phyloP scores from a whole-genome alignment of 2,329 filamentous ascomycete species.

The Proliferodiscus dingleyae region DNA sequence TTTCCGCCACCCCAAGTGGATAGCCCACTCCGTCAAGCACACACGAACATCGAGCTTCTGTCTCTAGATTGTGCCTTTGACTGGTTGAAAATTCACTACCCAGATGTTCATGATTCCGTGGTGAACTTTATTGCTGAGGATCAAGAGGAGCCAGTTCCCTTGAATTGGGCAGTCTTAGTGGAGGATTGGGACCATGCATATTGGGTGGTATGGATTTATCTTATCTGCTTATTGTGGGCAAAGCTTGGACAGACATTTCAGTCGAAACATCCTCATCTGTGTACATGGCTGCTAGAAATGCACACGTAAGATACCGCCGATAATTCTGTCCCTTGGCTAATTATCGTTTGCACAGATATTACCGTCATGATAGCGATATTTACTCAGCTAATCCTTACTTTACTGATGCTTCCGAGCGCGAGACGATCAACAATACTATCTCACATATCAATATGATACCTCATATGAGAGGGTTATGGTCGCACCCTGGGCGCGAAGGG shows the following conservation, averaged over 20 bases:
- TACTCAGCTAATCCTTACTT: no score
- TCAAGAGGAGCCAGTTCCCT: constrained; percentile 24
- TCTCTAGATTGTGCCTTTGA: constrained; percentile 22
- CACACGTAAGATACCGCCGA: constrained; percentile 6
- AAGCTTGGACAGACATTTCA: constrained; percentile 10
- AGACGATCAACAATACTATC: constrained; percentile 17
- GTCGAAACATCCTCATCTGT: constrained; percentile 3
- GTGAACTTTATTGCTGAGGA: constrained; percentile 19
- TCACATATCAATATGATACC: constrained; percentile 6
- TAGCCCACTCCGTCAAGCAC: neutral
- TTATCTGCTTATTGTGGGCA: constrained; percentile 13
- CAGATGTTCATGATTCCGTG: constrained; percentile 8
- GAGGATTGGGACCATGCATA: constrained; percentile 27
- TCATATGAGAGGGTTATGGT: neutral
- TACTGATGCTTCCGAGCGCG: constrained; percentile 11
- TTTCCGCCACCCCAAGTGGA: neutral
- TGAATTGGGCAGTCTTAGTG: constrained; percentile 21
- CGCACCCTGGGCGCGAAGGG: neutral
- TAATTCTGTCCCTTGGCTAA: no score
- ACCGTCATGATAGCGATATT: no score
- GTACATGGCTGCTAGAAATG: constrained; percentile 10
- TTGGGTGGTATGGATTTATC: constrained; percentile 25
- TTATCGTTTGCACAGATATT: no score
- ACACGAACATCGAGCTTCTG: constrained; percentile 11
- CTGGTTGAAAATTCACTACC: constrained; percentile 14